Percentiles rank a stretch among this genome's conserved stretches.
Evolutionary conservation across 1,139 yeast species (phyloP).

Genomic region (Geotrichum bryndzae): DNA sequence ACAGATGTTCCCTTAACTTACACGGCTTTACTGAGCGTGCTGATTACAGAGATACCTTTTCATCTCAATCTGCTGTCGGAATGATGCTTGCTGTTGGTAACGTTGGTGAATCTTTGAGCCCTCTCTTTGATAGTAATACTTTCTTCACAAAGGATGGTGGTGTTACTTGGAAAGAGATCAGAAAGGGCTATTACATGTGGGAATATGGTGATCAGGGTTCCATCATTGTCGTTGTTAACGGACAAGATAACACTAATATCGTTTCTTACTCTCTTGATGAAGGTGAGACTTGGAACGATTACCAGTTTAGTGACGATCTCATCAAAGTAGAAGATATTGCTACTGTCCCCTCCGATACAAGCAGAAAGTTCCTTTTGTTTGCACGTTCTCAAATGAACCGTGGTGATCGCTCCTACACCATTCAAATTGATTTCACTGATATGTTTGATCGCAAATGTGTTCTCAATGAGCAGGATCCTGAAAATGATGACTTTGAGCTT

Average conservation of each 20-base stretch:
- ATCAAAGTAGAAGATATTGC: slow-evolving; percentile 65
- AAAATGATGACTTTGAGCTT: slow-evolving; percentile 68
- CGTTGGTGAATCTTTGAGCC: slow-evolving; percentile 61
- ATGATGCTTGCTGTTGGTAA: slow-evolving; percentile 82
- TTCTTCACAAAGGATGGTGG: slow-evolving; percentile 87
- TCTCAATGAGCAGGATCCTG: slow-evolving; percentile 54
- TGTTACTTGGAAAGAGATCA: slow-evolving; percentile 73
- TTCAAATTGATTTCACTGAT: slow-evolving; percentile 66
- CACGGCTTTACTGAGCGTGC: slow-evolving; percentile 88
- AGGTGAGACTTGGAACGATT: slow-evolving; percentile 71
- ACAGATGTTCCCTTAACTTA: slow-evolving; percentile 72
- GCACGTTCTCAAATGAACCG: slow-evolving; percentile 38
- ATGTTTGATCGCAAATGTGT: slow-evolving; percentile 63
- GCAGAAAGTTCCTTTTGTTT: slow-evolving; percentile 63
- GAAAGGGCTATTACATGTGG: slow-evolving; percentile 77
- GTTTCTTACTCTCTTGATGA: slow-evolving; percentile 68
- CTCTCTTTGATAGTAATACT: slow-evolving; percentile 53
- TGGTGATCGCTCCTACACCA: slow-evolving; percentile 42
- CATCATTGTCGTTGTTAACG: slow-evolving; percentile 64
- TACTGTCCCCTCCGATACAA: slow-evolving; percentile 86
- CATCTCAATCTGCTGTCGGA: slow-evolving; percentile 88
- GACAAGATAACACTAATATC: slow-evolving; percentile 50
- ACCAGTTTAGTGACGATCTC: slow-evolving; percentile 52
- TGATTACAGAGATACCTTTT: slow-evolving; percentile 77
- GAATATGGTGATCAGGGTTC: slow-evolving; percentile 96